Evolutionary conservation across 169 alveolate species (phyloP), one percentile per base, ranked within the genome.

Genomic region (Eimeria acervulina): DNA sequence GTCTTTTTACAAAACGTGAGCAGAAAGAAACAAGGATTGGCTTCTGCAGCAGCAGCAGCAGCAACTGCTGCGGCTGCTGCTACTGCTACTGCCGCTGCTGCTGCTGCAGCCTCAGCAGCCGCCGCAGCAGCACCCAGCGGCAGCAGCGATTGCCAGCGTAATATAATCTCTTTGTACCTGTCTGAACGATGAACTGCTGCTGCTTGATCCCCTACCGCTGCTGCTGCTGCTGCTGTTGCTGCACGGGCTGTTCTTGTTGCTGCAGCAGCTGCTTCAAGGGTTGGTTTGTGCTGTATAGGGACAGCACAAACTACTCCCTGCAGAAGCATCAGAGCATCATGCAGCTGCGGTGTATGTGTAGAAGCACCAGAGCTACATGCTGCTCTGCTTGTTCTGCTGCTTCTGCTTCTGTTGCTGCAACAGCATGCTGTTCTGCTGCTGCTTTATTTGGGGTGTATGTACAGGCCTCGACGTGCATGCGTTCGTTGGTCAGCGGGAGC

Each of bases 401-500:
- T 7, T 5, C 55, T 47, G 55, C 55, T 47, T 5, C 19, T 47
- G 55, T 47, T 63, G 31, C 74, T 63, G 74, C 31, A 23, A 21
- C n/a, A 23, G 74, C 74, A 63, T 23, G 74, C n/a, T 19, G 74
- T 63, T 10, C 66, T 63, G 74, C 74, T 63, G 74, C 74, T 63
- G 74, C 74, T 63, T 5, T 59, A 21, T 21, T 59, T 21, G 21
- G 36, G 28, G 5, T 66, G 28, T 66, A 13, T 19, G 10, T 38
- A 7, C 83, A 72, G 83, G 47, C 83, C 83, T 21, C 83, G 47
- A 21, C 83, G 47, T 17, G 52, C 47, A 7, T 72, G 83, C 83
- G 83, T 72, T 8, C 33, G 42, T 7, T 72, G 84, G 84, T 6
- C 42, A 6, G 10, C 17, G 10, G 84, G 47, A 8, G 47, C 42